A percentile compares a stretch with the other conserved stretches of the same genome.
These are phyloP conservation scores for Irpex rosettiformis DNA, from an alignment of 1,284 basidiomycete species.

Conservation along the genomic window DNA sequence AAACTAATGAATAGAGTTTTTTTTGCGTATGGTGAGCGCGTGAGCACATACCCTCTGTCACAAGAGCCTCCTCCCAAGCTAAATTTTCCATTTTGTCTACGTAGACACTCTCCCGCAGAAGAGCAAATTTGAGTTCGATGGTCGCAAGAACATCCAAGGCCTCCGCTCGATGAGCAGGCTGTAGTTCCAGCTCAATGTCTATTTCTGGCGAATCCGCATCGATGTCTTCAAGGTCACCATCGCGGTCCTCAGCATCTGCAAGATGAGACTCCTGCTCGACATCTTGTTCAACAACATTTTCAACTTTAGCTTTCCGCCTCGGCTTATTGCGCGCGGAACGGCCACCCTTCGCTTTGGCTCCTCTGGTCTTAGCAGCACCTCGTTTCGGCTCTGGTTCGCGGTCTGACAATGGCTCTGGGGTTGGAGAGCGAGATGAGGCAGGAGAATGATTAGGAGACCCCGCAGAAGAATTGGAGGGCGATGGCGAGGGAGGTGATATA, in stretches of 20 bases:
- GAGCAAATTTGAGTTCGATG: conserved; percentile 77
- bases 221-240: conserved; percentile 26
- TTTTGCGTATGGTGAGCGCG: conserved; percentile 9
- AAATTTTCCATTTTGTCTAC: conserved; percentile 80
- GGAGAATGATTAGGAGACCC: conserved; percentile 34
- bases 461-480: conserved; percentile 28
- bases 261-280: conserved; percentile 36
- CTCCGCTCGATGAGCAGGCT: conserved; percentile 58
- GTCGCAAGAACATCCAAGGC: conserved; percentile 73
- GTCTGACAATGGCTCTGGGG: conserved; percentile 33
- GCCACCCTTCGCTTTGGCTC: conserved; percentile 23
- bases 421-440: conserved; percentile 44
- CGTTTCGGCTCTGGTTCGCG: conserved; percentile 28
- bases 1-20: conserved; percentile 1
- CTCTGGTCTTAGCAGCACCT: conserved; percentile 16
- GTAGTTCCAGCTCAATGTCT: conserved; percentile 30
- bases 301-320: conserved; percentile 25
- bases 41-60: conserved; percentile 53
- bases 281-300: conserved; percentile 34
- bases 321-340: conserved; percentile 17
- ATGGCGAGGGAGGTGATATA: conserved; percentile 35
- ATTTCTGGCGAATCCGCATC: conserved; percentile 38
- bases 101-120: conserved; percentile 70
- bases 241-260: conserved; percentile 37
- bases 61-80: conserved; percentile 71